Base-by-base conservation (phyloP, 2,329 filamentous ascomycete genomes). In the Onygena corvina region DNA sequence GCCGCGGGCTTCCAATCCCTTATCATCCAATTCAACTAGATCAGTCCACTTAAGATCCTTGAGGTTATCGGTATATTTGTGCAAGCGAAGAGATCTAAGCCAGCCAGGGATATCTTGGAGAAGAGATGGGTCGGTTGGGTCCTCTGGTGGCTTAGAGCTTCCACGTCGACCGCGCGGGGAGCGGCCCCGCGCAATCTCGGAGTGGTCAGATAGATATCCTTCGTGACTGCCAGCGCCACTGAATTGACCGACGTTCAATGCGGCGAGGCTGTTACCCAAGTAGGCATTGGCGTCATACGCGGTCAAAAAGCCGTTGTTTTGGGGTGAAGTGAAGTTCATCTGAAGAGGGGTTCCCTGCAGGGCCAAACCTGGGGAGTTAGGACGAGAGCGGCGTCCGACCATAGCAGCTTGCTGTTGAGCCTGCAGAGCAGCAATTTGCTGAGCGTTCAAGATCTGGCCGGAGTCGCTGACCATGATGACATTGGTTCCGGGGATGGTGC, bases 21-120 rank as follows among this genome's bases (percentile, higher is more conserved):
- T 89, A 58, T 98, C 92, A 60, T 95, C 87, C 58, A 98, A 73
- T 66, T 92, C 85, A 52, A 98, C 74, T 58, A 98, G 71, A 48
- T 98, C 92, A 23, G 83, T 85, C 92, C 92, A 98, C 61, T 92
- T 88, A 74, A 96, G 80, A 62, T 96, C 90, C 71, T 96, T 98
- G 55, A 98, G 71, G 59, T 96, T 93, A 58, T 98, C 92, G 7
- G 92, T 98, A 69, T 98, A 98, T 73, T 98, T 98, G 75, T 98
- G 92, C 60, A 98, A 75, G 53, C 92, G 81, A 63, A 96, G 76
- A 66, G 88, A 95, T 64, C 92, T 81, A 60, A 98, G 77, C 92
- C 92, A 98, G 65, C 82, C 84, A 49, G 92, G 90, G 58, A 98
- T 95, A 62, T 98, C 92, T 69, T 94, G 86, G 58, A 98, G 76